Evolutionary conservation across 2,329 filamentous ascomycete genomes (phyloP).

Genomic region (Colletotrichum gigasporum): DNA sequence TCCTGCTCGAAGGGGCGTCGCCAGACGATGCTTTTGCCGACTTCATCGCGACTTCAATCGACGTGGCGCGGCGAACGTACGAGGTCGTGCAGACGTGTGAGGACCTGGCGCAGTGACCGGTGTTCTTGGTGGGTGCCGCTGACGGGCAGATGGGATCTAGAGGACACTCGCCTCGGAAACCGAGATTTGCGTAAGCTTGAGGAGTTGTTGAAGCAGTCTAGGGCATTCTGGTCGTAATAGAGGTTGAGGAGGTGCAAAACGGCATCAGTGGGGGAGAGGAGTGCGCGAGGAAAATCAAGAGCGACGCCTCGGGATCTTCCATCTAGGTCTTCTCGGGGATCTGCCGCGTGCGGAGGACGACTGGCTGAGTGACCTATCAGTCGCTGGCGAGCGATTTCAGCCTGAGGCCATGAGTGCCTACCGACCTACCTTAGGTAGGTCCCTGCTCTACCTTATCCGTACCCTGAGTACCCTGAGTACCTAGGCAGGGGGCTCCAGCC

Average conservation of each 20-base stretch:
- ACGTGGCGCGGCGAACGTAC: not conserved
- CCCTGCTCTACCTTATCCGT: constrained; percentile 9
- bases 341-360: constrained; percentile 25
- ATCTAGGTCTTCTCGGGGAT: constrained; percentile 28
- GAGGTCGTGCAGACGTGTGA: constrained; percentile 8
- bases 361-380: constrained; percentile 19
- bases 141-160: not conserved
- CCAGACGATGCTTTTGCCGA: constrained; percentile 58
- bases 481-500: constrained; percentile 3
- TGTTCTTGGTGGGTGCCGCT: not conserved
- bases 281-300: constrained; percentile 31
- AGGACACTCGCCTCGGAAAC: not conserved
- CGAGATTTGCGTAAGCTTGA: not conserved
- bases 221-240: constrained; percentile 16
- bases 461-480: not conserved
- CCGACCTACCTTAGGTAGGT: too few species aligned
- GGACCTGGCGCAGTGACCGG: not conserved
- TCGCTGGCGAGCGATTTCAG: constrained; percentile 25
- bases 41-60: constrained; percentile 55
- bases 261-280: constrained; percentile 15
- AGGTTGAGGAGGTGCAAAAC: not conserved
- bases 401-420: constrained; percentile 26
- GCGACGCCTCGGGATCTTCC: constrained; percentile 27
- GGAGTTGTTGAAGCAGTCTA: not conserved
- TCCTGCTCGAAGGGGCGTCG: constrained; percentile 60